Conservation (phyloP, 1,284 basidiomycete genomes). For the Sporisorium scitamineum region DNA sequence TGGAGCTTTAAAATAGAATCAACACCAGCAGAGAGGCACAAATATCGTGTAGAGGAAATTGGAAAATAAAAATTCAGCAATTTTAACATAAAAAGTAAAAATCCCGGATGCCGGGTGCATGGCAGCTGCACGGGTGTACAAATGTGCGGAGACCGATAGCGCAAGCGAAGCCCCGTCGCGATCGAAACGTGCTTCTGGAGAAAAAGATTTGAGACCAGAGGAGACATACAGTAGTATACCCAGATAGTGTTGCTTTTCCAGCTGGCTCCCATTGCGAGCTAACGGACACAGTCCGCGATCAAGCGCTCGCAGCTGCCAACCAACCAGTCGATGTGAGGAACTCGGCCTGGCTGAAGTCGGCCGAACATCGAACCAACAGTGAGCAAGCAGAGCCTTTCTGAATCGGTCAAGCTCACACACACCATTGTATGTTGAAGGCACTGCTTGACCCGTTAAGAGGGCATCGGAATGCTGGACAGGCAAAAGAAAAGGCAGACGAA, state of each 20-base stretch:
- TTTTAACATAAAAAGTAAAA: conserved; percentile 3
- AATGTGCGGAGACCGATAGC: conserved; percentile 3
- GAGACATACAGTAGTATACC: not conserved
- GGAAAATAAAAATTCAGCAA: conserved; percentile 3
- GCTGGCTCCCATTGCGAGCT: not conserved
- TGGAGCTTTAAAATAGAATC: too few relatives aligned
- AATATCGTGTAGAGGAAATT: not conserved
- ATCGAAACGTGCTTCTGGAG: conserved; percentile 26
- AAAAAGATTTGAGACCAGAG: not conserved
- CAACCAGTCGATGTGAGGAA: too few relatives aligned
- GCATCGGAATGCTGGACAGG: too few relatives aligned
- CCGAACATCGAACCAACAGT: too few relatives aligned
- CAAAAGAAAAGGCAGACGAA: not conserved
- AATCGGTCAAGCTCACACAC: too few relatives aligned
- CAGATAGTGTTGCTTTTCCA: not conserved
- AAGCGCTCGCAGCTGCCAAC: too few relatives aligned
- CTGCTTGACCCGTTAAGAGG: too few relatives aligned
- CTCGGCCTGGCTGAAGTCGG: too few relatives aligned
- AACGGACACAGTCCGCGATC: too few relatives aligned
- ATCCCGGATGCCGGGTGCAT: conserved; percentile 5
- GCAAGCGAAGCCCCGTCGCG: conserved; percentile 21
- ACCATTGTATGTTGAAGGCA: too few relatives aligned
- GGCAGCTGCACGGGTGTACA: conserved; percentile 12
- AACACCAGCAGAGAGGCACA: too few relatives aligned
- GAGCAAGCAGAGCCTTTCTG: too few relatives aligned